Evolutionary conservation across 139 green algal genomes (phyloP).

Genomic region (Limnomonas spitsbergensis): DNA sequence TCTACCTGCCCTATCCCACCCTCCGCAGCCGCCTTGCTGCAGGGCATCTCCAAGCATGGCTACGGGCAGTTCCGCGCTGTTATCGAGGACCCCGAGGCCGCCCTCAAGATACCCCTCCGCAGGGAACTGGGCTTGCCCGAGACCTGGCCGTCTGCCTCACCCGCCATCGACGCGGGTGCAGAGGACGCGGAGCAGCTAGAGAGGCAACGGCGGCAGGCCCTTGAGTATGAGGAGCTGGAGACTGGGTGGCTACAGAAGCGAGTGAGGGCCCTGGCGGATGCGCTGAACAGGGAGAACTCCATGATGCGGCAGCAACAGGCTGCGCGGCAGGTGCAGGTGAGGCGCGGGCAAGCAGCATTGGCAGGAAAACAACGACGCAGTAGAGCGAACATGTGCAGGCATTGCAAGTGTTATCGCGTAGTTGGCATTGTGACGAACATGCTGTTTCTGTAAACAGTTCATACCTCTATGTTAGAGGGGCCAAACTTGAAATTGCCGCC

Average conservation of each 20-base stretch:
- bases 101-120: neutral
- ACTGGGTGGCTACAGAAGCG: neutral
- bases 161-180: neutral
- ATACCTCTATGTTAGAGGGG: too few relatives aligned
- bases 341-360: too few relatives aligned
- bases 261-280: neutral
- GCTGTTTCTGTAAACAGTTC: too few relatives aligned
- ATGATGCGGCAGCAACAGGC: too few relatives aligned
- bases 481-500: too few relatives aligned
- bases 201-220: neutral
- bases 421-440: too few relatives aligned
- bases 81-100: neutral
- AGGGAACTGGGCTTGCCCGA: neutral
- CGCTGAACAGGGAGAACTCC: too few relatives aligned
- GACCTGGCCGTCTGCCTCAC: neutral
- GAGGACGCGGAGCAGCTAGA: neutral
- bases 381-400: too few relatives aligned
- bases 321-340: too few relatives aligned
- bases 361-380: too few relatives aligned
- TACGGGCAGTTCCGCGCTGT: neutral
- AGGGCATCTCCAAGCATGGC: neutral
- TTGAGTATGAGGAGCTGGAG: neutral
- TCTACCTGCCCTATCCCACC: neutral
- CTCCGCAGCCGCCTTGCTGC: neutral
- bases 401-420: too few relatives aligned